Evolutionary conservation across 2,329 filamentous ascomycete species (phyloP), one percentile per base, ranked within the genome.

Genomic region (Raffaelea ambrosiae): DNA sequence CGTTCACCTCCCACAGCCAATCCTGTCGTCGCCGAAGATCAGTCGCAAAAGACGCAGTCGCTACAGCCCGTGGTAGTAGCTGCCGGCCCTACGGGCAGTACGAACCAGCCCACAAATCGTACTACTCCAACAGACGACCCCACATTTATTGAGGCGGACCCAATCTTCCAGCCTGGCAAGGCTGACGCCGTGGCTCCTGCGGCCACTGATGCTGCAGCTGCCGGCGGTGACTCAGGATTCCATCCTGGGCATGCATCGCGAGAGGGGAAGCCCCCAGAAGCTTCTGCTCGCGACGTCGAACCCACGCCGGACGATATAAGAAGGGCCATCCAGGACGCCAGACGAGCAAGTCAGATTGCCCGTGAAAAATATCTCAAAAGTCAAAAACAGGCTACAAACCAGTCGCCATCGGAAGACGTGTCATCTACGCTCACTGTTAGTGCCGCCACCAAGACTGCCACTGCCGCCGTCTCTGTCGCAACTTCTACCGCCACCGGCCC

Each of bases 1-100:
- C 44, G 29, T 49, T 36, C 38, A 21, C 47, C 47, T 47, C 23
- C 46, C 43, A 46, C 51, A 51, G 47, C 53, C 53, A 13, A 29
- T 29, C n/a, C n/a, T n/a, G 43, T 47, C 36, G 18, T 47, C 40
- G 31, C 50, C 48, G 20, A 50, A 51, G n/a, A 43, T 51, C 26
- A 43, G 36, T 50, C 53, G 49, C 31, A 50, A 22, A 42, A 47
- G 35, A 9, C 49, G 22, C 26, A 45, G 41, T n/a, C 52, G 52
- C 8, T 53, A 51, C 54, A 50, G 38, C 22, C 50, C 48, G 9
- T 55, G 52, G 53, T 47, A 42, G 41, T 22, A 16, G 20, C 35
- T 5, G 26, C 38, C 31, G 16, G 31, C 31, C 31, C 9, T 33
- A 38, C 5, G 7, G 16, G 35, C 18, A 16, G 16, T 38, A 9